A percentile compares a stretch with the other conserved stretches of the same genome.
These are phyloP conservation scores for Bruguiera parviflora DNA, from an alignment of 345 rosid species.

Conservation along the genomic window DNA sequence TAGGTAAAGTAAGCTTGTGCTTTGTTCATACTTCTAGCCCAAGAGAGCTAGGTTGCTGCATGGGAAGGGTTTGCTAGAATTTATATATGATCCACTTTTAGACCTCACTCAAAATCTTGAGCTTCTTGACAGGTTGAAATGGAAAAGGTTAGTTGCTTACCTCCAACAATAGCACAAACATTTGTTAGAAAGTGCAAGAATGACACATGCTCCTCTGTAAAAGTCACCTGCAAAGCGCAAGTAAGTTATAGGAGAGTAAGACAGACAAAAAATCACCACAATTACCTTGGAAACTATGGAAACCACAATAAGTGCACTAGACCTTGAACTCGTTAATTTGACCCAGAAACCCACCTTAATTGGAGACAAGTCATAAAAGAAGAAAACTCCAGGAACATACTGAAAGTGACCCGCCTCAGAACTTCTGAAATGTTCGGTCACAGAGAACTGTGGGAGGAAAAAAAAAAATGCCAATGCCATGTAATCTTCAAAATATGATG, in stretches of 20 bases:
- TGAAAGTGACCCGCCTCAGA: slow-evolving; percentile 64
- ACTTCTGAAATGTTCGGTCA: slow-evolving; percentile 79
- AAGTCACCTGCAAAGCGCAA: slow-evolving; percentile 68
- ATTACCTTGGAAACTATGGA: not conserved
- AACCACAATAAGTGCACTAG: not conserved
- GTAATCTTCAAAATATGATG: too few species aligned
- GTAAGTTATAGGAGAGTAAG: not conserved
- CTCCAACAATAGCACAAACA: slow-evolving; percentile 96
- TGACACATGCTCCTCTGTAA: slow-evolving; percentile 69
- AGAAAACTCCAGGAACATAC: slow-evolving; percentile 84
- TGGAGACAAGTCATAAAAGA: slow-evolving; percentile 97
- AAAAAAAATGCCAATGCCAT: not conserved
- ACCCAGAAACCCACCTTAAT: slow-evolving; percentile 61
- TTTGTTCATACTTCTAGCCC: too few species aligned
- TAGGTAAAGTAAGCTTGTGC: too few species aligned
- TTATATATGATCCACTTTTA: too few species aligned
- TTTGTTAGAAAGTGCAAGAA: slow-evolving; percentile 93
- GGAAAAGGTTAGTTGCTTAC: slow-evolving; percentile 28
- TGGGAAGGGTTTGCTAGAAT: too few species aligned
- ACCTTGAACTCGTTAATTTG: not conserved
- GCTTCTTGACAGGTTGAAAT: not conserved
- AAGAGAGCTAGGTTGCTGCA: too few species aligned
- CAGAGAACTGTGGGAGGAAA: slow-evolving; percentile 63
- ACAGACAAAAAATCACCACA: not conserved
- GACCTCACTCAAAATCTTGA: too few species aligned